Conservation (phyloP, 2,329 filamentous ascomycete genomes). For the Ophiostoma novo-ulmi region DNA sequence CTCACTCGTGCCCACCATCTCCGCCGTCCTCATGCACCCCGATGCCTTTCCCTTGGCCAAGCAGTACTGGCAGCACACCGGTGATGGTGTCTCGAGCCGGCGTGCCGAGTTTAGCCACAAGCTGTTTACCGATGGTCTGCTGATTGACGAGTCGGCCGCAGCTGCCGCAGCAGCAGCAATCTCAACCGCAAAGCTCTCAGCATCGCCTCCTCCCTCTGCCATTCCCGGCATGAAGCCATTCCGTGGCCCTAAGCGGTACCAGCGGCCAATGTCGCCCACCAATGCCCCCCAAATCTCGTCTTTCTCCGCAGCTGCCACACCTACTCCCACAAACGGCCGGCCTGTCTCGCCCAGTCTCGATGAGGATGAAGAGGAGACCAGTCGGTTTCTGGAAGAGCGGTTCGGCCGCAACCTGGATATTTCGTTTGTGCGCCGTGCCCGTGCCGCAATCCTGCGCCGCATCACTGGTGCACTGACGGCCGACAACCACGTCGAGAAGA, state of each 20-base stretch:
- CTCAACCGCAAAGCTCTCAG: neutral
- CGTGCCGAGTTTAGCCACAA: constrained; percentile 83
- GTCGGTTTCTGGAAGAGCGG: constrained; percentile 82
- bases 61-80: constrained; percentile 94
- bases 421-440: constrained; percentile 73
- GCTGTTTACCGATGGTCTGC: constrained; percentile 64
- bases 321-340: neutral
- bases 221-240: constrained; percentile 35
- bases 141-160: constrained; percentile 32
- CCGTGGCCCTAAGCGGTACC: constrained; percentile 78
- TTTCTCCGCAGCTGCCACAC: neutral
- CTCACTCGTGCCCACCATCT: constrained; percentile 56
- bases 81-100: constrained; percentile 86
- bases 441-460: constrained; percentile 75
- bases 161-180: neutral
- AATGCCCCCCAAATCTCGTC: constrained; percentile 19
- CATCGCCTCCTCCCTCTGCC: neutral
- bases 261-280: constrained; percentile 48
- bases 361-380: constrained; percentile 55
- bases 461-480: constrained; percentile 81
- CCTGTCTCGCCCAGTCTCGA: constrained; percentile 25
- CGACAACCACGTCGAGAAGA: constrained; percentile 56
- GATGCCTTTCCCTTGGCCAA: constrained; percentile 71
- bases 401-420: constrained; percentile 88
- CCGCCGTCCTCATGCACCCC: constrained; percentile 65